Base-by-base conservation (phyloP, 192 early-diverging fungal genomes). In the Umbelopsis sp. region DNA sequence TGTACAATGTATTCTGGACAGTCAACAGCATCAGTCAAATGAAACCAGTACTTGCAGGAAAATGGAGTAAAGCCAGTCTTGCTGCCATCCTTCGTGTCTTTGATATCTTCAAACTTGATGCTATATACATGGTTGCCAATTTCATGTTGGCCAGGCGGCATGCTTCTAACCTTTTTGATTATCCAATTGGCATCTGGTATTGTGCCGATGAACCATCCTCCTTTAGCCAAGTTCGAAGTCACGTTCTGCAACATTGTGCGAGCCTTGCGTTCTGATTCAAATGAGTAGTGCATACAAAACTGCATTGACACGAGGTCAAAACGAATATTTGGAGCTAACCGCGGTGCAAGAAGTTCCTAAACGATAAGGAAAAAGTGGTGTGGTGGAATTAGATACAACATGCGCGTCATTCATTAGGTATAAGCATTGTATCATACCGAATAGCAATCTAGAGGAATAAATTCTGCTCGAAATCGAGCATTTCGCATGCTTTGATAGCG, bases 211-310 rank as follows among this genome's bases (percentile, higher is more conserved):
- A 98, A 98, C 20, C 79, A 74, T 2, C 96, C 98, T 24, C 92
- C 95, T 14, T 82, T 70, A 6, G 79, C 80, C 74, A 99, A 79
- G 14, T 88, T 82, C 11, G 76, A 71, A 0, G 91, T 81, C 9
- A 97, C 91, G 74, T 96, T 97, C 56, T 85, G 78, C 51, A 99
- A 80, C 82, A 93, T 95, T 74, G 87, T 87, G 8, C 91, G 81
- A 0, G 90, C 95, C 74, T 92, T 94, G 22, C 72, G 52, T 79
- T 98, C 96, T 4, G 87, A 84, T 69, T 95, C 93, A 72, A 97
- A 98, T 0, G 94, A 91, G 79, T 99, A 99, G 79, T 98, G 98
- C 52, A 98, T 77, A 72, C 95, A 97, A 77, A 99, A 99, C 74
- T 99, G 98, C 78, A 93, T 91, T 45, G 91, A 95, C n/a, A 97